Evolutionary conservation across 1,284 basidiomycete species (phyloP), one percentile per base, ranked within the genome.

Genomic region (Somion occarium): DNA sequence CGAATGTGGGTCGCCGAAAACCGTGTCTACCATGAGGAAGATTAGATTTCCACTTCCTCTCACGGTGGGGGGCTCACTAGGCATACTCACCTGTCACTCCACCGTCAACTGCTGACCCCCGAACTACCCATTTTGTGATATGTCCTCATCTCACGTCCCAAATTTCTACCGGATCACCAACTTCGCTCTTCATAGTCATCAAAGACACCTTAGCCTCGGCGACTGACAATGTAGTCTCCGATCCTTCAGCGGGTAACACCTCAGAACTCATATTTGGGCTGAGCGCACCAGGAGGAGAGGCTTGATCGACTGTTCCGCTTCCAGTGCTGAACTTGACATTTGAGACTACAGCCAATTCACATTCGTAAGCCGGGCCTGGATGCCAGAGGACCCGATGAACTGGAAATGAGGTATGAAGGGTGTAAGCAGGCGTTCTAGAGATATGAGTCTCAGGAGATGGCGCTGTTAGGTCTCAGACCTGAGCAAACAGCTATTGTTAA

Each of bases 71-170:
- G 15, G 5, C 44, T 5, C 44, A 45, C 7, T 13, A 26, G 9
- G 19, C 5, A 39, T 20, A 51, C 73, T 39, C 56, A 88, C 88
- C 88, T 18, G 82, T 83, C 5, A 86, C 80, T 24, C 82, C 82
- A 12, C 87, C 85, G 53, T 91, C 88, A 2, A 71, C 72, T 9
- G 77, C 71, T 13, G 78, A 80, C 19, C 80, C 80, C 19, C 73
- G 75, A 3, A 93, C 74, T 1, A 79, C 75, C 81, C 92, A 94
- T 66, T 94, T 94, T 3, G 88, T 83, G 43, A 94, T 76, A 74
- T 88, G 88, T 3, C 83, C 80, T 34, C 91, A 73, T 38, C 91
- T 75, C 1, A 91, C 89, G 63, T 95, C 92, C 92, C 92, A 95
- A 18, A 94, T 83, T 61, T 94, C 91, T 20, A 93, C 75, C 0